Evolutionary conservation across 768 basidiomycete species (phyloP).

Genomic region (Trametes meyenii): DNA sequence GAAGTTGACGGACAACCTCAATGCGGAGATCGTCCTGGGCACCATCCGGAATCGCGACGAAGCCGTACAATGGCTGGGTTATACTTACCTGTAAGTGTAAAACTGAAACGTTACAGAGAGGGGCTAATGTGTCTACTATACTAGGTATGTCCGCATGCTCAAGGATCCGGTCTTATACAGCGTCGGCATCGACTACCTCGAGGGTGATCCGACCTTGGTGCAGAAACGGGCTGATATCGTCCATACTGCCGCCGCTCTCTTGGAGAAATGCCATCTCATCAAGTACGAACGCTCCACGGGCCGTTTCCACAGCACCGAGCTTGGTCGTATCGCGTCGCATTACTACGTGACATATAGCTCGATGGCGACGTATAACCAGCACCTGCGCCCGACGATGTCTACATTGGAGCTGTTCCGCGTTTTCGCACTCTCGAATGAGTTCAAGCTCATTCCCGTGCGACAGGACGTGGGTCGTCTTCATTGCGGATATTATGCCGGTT

Average conservation of each 20-base stretch:
- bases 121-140: neutral
- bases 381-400: constrained; percentile 85
- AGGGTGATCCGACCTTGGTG: constrained; percentile 78
- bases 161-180: constrained; percentile 85
- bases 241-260: constrained; percentile 88
- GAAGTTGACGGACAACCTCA: constrained; percentile 92
- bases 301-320: constrained; percentile 88
- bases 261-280: constrained; percentile 93
- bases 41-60: constrained; percentile 95
- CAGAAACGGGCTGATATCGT: constrained; percentile 95
- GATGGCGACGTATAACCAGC: constrained; percentile 97
- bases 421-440: constrained; percentile 94
- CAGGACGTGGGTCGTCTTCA: constrained; percentile 49
- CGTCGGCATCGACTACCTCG: constrained; percentile 87
- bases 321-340: constrained; percentile 92
- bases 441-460: constrained; percentile 87
- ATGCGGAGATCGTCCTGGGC: constrained; percentile 96
- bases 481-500: neutral
- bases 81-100: constrained; percentile 82
- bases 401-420: constrained; percentile 92
- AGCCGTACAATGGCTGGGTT: constrained; percentile 96
- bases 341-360: constrained; percentile 95
- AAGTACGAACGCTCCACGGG: constrained; percentile 92
- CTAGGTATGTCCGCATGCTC: constrained; percentile 93
- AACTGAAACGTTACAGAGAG: constrained; percentile 23